Conservation (phyloP, 176 grass and related monocot species). For the Paspalum notatum region DNA sequence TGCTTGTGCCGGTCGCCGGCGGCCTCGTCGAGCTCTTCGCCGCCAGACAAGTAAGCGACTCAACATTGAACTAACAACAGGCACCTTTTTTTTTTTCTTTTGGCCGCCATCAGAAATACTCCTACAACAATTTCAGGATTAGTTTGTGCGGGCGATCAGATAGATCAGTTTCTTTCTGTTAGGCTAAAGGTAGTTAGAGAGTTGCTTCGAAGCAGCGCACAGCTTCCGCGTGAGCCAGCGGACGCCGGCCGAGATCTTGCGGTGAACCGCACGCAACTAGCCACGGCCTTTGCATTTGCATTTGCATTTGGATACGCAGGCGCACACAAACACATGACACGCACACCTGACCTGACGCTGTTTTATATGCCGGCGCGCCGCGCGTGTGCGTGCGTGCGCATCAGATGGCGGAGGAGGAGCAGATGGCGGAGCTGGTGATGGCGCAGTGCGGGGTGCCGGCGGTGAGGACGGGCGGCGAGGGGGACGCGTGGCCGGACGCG, state of each 20-base stretch:
- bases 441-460: conserved; percentile 58
- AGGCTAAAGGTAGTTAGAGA: conserved; percentile 38
- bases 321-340: conserved; percentile 32
- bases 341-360: background rate
- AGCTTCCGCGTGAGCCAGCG: conserved; percentile 43
- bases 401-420: conserved; percentile 78
- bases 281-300: conserved; percentile 55
- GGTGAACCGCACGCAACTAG: conserved; percentile 45
- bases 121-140: background rate
- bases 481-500: conserved; percentile 34
- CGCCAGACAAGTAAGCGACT: conserved; percentile 56
- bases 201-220: conserved; percentile 11
- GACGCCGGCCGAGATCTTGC: conserved; percentile 17
- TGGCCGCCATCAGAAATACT: background rate
- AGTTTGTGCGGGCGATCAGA: background rate
- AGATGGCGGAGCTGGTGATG: conserved; percentile 79
- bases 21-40: conserved; percentile 81
- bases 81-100: background rate
- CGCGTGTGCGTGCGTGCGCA: background rate
- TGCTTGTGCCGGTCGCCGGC: conserved; percentile 73
- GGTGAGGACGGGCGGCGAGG: background rate
- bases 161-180: conserved; percentile 1
- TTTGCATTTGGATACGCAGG: background rate
- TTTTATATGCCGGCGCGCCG: background rate
- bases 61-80: background rate